Evolutionary conservation across 75 land plant genomes (phyloP).

Genomic region (Selaginella moellendorffii): DNA sequence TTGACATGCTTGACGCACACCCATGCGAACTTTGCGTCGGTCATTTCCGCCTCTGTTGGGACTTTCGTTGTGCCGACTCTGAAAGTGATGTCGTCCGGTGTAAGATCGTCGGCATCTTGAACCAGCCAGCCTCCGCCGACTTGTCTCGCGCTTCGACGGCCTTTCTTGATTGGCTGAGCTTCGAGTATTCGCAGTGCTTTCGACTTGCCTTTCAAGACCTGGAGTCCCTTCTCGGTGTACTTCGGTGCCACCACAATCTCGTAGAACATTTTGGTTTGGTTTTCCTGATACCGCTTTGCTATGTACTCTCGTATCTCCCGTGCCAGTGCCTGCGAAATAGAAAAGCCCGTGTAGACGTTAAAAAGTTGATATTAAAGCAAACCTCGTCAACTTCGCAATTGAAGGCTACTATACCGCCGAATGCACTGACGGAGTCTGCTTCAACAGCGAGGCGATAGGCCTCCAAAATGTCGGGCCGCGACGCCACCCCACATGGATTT

Average conservation of each 20-base stretch:
- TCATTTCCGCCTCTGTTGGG: constrained; percentile 45
- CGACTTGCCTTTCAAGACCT: constrained; percentile 80
- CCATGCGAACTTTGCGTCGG: constrained; percentile 93
- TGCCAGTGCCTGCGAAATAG: constrained; percentile 53
- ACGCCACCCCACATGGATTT: constrained; percentile 97
- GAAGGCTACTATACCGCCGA: constrained; percentile 98
- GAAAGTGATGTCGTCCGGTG: constrained; percentile 64
- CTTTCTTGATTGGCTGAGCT: constrained; percentile 50
- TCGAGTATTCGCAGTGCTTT: constrained; percentile 83
- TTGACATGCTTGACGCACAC: constrained; percentile 96
- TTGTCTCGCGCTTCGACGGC: constrained; percentile 73
- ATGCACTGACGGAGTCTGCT: constrained; percentile 97
- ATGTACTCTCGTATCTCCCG: constrained; percentile 72
- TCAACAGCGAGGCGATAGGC: constrained; percentile 84
- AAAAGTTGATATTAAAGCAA: too few relatives aligned
- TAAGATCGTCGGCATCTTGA: constrained; percentile 78
- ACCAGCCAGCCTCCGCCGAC: constrained; percentile 94
- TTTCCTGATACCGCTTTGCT: constrained; percentile 37
- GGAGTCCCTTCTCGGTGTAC: constrained; percentile 68
- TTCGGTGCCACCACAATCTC: constrained; percentile 96
- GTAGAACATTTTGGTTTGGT: constrained; percentile 93
- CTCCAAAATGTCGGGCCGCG: constrained; percentile 54
- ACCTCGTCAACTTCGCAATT: constrained; percentile 60
- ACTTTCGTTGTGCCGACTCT: constrained; percentile 33
- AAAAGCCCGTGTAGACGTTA: background rate